phyloP scores from a whole-genome alignment of 1,284 basidiomycete species.

The Ceraceosorus guamensis region DNA sequence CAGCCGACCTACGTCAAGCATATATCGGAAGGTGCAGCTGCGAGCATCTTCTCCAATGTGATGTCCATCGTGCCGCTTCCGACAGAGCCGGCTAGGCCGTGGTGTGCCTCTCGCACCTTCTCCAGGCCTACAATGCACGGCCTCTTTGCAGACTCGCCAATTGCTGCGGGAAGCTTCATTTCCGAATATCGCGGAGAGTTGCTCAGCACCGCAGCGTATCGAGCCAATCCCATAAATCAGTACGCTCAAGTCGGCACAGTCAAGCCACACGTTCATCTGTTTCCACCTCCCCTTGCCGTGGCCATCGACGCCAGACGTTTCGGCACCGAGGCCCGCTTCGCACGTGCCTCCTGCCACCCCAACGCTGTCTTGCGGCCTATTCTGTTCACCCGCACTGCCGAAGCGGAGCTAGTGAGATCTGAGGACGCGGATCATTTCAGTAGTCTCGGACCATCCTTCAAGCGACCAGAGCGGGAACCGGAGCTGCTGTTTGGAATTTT shows the following conservation, averaged over 20 bases:
- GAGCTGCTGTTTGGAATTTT: conserved; percentile 74
- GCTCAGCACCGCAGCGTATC: conserved; percentile 44
- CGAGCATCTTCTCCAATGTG: conserved; percentile 38
- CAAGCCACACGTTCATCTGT: conserved; percentile 67
- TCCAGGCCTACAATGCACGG: conserved; percentile 50
- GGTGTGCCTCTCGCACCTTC: conserved; percentile 50
- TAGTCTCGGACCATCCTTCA: no score
- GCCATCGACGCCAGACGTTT: conserved; percentile 73
- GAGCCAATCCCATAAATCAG: conserved; percentile 54
- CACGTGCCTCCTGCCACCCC: conserved; percentile 75
- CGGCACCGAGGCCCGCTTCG: conserved; percentile 69
- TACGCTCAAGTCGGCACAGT: conserved; percentile 53
- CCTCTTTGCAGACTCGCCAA: conserved; percentile 48
- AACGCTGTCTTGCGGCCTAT: conserved; percentile 79
- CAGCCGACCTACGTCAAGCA: conserved; percentile 32
- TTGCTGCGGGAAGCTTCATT: conserved; percentile 50
- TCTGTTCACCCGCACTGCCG: conserved; percentile 52
- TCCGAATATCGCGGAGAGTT: conserved; percentile 48
- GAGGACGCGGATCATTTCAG: no score
- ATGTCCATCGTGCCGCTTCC: conserved; percentile 22
- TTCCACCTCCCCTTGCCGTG: conserved; percentile 72
- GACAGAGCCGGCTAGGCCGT: conserved; percentile 33
- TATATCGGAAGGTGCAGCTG: conserved; percentile 41
- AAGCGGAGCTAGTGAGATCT: neutral
- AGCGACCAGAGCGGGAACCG: conserved; percentile 42